Evolutionary conservation across 495 filamentous ascomycete genomes (phyloP).

Genomic region (Neurospora tetrasperma): DNA sequence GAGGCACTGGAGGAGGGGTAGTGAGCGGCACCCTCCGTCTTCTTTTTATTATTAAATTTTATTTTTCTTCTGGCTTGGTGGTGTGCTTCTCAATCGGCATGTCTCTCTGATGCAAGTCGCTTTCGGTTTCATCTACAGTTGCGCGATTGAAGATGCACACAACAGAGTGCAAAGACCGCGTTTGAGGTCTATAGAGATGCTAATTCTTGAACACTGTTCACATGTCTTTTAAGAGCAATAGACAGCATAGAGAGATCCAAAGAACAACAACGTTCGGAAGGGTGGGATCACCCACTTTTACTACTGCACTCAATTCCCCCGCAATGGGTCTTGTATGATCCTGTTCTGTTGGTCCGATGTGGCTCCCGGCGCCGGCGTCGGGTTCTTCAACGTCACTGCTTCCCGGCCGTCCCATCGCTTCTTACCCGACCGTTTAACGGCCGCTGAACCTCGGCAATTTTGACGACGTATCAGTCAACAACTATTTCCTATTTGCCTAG

Average conservation of each 20-base stretch:
- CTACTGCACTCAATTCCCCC: not conserved
- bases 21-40: not conserved
- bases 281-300: not conserved
- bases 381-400: not conserved
- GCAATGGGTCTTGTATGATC: not conserved
- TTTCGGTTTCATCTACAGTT: not conserved
- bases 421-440: not conserved
- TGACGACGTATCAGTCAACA: not conserved
- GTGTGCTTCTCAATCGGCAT: not conserved
- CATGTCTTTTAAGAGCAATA: not conserved
- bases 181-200: not conserved
- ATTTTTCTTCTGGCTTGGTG: not conserved
- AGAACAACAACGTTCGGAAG: not conserved
- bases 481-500: not conserved
- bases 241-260: not conserved
- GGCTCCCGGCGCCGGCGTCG: not conserved
- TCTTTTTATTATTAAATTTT: not conserved
- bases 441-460: slow-evolving; percentile 5
- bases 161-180: not conserved
- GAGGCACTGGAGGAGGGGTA: not conserved
- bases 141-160: not conserved
- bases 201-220: not conserved
- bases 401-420: not conserved
- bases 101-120: not conserved
- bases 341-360: not conserved